Base-by-base conservation (phyloP, 768 basidiomycete species). In the Tricholoma terreum region DNA sequence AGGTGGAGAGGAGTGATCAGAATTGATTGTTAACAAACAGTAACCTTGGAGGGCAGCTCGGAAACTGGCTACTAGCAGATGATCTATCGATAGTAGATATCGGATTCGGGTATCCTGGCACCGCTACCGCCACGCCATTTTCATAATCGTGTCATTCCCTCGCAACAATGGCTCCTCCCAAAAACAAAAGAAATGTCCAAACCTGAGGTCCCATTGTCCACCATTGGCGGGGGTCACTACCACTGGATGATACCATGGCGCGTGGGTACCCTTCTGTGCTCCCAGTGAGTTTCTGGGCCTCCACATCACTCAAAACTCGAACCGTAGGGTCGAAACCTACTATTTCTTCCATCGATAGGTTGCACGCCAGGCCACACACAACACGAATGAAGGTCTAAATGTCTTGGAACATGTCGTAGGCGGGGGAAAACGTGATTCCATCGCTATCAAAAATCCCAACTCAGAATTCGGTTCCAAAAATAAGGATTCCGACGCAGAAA, bases 361-460 rank as follows among this genome's bases (percentile, higher is more conserved):
- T 51, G 27, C 57, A 61, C 15, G 62, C 58, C 52, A 67, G 49
- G 38, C 58, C 40, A 14, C 68, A 64, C 34, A 71, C 52, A 50
- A 67, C 67, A 27, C 61, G 63, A 42, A 72, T 60, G 56, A 72
- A 67, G 4, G 59, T 58, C 11, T 60, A 50, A 3, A 56, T 52
- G 46, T 70, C 55, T 6, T 43, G 22, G 50, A 52, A 64, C 58
- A 72, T 67, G 50, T 71, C 59, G 46, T 56, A 59, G 24, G 56
- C 49, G 17, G 61, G 61, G 24, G 70, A 72, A 52, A 69, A 56
- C 7, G 51, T 40, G 33, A 67, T 66, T 8, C 72, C 72, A 22
- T 55, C 66, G 36, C 68, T 68, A 51, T 72, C 71, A 52, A 69
- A 71, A 38, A 72, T 69, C 14, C 58, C 68, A 38, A 72, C 69